A percentile compares a stretch with the other conserved stretches of the same genome.
Conservation (phyloP, 192 early-diverging fungal species). For the Rhizophagus prolifer region DNA sequence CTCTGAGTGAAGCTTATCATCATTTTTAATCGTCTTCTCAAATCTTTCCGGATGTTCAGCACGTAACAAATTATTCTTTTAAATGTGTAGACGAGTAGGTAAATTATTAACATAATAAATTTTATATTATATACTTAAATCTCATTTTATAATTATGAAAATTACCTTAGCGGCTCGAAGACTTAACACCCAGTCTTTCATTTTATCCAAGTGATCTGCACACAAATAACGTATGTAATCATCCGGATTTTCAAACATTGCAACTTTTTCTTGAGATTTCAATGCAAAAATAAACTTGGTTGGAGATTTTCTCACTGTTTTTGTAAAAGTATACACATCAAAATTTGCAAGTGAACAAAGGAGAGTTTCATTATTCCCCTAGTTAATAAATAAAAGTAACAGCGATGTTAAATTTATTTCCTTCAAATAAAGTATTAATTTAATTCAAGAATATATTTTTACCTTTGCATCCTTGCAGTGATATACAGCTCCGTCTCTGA, state of each 20-base stretch:
- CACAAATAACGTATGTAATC: slow-evolving; percentile 81
- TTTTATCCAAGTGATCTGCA: slow-evolving; percentile 59
- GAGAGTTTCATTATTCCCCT: slow-evolving; percentile 6
- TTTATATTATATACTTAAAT: not conserved
- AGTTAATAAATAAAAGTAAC: not conserved
- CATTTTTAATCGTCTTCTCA: not conserved
- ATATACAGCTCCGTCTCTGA: slow-evolving; percentile 65
- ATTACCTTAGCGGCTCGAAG: slow-evolving; percentile 70
- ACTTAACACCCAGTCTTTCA: slow-evolving; percentile 73
- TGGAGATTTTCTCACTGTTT: slow-evolving; percentile 63
- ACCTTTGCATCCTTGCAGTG: slow-evolving; percentile 69
- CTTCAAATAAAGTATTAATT: not conserved
- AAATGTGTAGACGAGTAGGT: not conserved
- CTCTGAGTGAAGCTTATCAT: not conserved
- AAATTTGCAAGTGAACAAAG: slow-evolving; percentile 65
- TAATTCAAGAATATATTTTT: not conserved
- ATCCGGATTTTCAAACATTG: slow-evolving; percentile 75
- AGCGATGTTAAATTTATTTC: not conserved
- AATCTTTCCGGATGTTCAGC: not conserved
- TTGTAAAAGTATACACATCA: slow-evolving; percentile 82
- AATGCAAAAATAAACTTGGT: slow-evolving; percentile 83
- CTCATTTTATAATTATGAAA: not conserved
- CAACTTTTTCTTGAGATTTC: slow-evolving; percentile 73
- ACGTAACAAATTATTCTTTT: not conserved
- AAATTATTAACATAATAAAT: not conserved